phyloP scores from a whole-genome alignment of 2,329 filamentous ascomycete genomes.

The Coniochaeta prunicola region DNA sequence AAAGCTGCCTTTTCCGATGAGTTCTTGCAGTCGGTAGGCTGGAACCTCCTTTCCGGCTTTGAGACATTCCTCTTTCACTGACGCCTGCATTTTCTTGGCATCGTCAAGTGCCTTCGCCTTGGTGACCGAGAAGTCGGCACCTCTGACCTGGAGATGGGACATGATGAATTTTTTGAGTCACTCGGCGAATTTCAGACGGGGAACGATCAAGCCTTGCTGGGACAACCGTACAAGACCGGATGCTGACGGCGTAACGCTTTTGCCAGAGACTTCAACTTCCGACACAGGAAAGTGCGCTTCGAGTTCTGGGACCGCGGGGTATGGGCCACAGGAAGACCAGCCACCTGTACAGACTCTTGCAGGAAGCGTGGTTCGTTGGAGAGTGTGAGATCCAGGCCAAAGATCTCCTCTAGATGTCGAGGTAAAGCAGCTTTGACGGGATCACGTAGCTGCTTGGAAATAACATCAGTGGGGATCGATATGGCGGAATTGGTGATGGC shows the following conservation, averaged over 20 bases:
- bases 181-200: neutral
- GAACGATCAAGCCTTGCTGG: neutral
- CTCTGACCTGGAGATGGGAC: conserved; percentile 22
- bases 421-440: neutral
- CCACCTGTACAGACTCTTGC: neutral
- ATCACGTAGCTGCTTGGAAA: neutral
- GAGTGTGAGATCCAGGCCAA: neutral
- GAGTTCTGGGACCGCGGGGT: neutral
- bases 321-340: neutral
- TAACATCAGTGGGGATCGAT: neutral
- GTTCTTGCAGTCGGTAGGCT: conserved; percentile 53
- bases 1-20: conserved; percentile 63
- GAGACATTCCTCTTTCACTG: conserved; percentile 50
- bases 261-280: neutral
- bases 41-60: conserved; percentile 49
- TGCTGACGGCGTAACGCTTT: neutral
- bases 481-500: neutral
- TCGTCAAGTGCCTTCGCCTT: conserved; percentile 50
- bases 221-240: neutral
- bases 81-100: conserved; percentile 55
- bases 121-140: conserved; percentile 19
- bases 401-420: neutral
- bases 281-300: neutral
- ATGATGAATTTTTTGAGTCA: conserved; percentile 8
- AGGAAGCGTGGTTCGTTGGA: neutral